Percentiles rank a stretch among this genome's conserved stretches.
These are phyloP conservation scores for Talaromyces stipitatus DNA, from an alignment of 495 filamentous ascomycete genomes.

Conservation along the genomic window DNA sequence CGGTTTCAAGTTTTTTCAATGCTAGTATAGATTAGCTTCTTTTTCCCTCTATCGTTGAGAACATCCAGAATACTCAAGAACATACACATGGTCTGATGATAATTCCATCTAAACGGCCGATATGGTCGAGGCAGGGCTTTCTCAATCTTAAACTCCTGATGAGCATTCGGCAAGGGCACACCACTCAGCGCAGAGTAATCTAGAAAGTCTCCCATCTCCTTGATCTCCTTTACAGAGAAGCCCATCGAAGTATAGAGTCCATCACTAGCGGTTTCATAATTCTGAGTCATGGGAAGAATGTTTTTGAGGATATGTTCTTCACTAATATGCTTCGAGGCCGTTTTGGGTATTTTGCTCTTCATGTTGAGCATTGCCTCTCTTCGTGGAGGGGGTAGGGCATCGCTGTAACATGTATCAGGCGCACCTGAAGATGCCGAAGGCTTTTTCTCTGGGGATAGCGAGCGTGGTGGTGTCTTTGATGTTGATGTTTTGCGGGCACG, in stretches of 20 bases:
- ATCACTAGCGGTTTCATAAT: constrained; percentile 31
- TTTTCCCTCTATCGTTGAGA: background rate
- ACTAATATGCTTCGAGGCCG: constrained; percentile 17
- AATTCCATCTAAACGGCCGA: constrained; percentile 78
- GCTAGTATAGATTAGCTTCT: constrained; percentile 41
- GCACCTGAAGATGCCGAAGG: constrained; percentile 15
- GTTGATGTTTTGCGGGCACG: constrained; percentile 27
- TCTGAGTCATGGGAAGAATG: constrained; percentile 34
- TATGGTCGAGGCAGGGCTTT: constrained; percentile 63
- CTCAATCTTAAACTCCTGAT: constrained; percentile 55
- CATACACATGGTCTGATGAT: constrained; percentile 94
- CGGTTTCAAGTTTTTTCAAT: constrained; percentile 67
- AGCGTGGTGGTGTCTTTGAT: constrained; percentile 49
- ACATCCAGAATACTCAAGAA: constrained; percentile 6
- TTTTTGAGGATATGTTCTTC: constrained; percentile 25
- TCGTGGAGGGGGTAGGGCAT: constrained; percentile 49
- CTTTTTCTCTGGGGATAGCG: constrained; percentile 46
- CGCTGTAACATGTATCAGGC: constrained; percentile 28
- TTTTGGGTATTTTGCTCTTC: constrained; percentile 8
- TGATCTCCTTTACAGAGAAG: constrained; percentile 63
- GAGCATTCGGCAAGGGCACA: constrained; percentile 65
- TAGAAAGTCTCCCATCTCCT: constrained; percentile 70
- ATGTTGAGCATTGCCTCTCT: constrained; percentile 39
- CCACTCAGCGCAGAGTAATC: constrained; percentile 74
- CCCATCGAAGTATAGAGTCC: constrained; percentile 48